These are phyloP conservation scores for Stemphylium vesicarium DNA, from an alignment of 2,329 filamentous ascomycete genomes.

Conservation along the genomic window DNA sequence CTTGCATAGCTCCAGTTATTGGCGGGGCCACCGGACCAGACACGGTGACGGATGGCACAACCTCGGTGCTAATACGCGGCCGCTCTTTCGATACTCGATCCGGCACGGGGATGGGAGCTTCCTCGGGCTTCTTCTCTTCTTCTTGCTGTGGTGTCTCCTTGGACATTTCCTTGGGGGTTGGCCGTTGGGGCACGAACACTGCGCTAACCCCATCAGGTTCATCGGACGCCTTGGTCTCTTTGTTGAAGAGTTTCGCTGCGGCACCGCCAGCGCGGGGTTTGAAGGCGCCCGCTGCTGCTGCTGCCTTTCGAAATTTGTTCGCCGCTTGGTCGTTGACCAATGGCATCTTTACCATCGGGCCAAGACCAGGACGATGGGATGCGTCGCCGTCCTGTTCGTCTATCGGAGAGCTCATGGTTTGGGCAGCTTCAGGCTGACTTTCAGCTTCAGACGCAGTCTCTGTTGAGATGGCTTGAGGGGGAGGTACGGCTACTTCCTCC, in stretches of 20 bases:
- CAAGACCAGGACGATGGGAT: slow-evolving; percentile 74
- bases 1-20: slow-evolving; percentile 20
- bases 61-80: slow-evolving; percentile 39
- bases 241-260: slow-evolving; percentile 74
- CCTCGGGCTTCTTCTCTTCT: slow-evolving; percentile 34
- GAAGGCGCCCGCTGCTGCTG: slow-evolving; percentile 71
- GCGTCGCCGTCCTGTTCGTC: slow-evolving; percentile 60
- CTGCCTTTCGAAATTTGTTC: slow-evolving; percentile 79
- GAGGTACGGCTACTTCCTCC: slow-evolving; percentile 33
- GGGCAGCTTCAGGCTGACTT: neutral
- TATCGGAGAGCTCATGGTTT: slow-evolving; percentile 54
- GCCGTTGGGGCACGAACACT: slow-evolving; percentile 75
- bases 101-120: slow-evolving; percentile 26
- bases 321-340: slow-evolving; percentile 76
- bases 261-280: slow-evolving; percentile 88
- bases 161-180: slow-evolving; percentile 32
- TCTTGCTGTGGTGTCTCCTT: slow-evolving; percentile 35
- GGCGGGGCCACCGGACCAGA: slow-evolving; percentile 39
- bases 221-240: slow-evolving; percentile 61
- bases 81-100: slow-evolving; percentile 40
- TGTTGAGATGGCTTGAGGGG: slow-evolving; percentile 8
- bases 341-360: slow-evolving; percentile 88
- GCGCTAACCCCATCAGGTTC: slow-evolving; percentile 89
- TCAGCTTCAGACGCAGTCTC: slow-evolving; percentile 12
- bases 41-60: slow-evolving; percentile 44